phyloP scores from a whole-genome alignment of 2,329 filamentous ascomycete genomes.

The Microdochium trichocladiopsis region DNA sequence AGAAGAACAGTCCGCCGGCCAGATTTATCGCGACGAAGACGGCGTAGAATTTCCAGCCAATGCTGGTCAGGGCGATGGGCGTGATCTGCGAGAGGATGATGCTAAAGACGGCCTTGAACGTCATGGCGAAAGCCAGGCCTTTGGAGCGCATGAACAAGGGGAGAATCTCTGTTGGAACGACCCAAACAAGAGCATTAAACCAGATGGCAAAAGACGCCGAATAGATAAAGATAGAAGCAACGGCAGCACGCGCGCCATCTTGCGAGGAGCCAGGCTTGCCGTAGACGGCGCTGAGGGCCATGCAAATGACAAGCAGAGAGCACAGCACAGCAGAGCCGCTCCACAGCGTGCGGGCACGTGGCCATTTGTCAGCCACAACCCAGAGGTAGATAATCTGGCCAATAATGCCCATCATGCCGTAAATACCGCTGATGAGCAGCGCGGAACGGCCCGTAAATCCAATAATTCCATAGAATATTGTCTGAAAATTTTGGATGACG shows the following conservation, averaged over 20 bases:
- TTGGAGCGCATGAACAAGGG: constrained; percentile 21
- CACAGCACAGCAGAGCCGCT: constrained; percentile 8
- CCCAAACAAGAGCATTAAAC: constrained; percentile 27
- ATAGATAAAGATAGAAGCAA: constrained; percentile 29
- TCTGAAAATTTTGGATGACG: constrained; percentile 29
- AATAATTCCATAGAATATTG: constrained; percentile 23
- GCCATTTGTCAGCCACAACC: constrained; percentile 24
- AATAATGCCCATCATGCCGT: constrained; percentile 28
- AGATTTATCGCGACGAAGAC: constrained; percentile 25
- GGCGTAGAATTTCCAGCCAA: constrained; percentile 30
- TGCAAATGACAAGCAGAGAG: constrained; percentile 9
- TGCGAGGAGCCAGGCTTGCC: constrained; percentile 10
- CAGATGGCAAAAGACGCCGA: constrained; percentile 25
- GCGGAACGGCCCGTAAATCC: constrained; percentile 22
- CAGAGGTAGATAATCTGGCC: constrained; percentile 23
- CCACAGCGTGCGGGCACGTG: constrained; percentile 14
- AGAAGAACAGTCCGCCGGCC: constrained; percentile 22
- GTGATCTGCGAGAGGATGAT: constrained; percentile 16
- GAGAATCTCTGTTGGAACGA: constrained; percentile 24
- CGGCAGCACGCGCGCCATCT: constrained; percentile 19
- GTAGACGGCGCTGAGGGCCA: constrained; percentile 14
- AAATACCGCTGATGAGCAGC: constrained; percentile 23
- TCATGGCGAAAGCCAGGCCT: constrained; percentile 21
- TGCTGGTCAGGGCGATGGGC: constrained; percentile 23
- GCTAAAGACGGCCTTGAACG: constrained; percentile 11